phyloP scores from a whole-genome alignment of 2,329 filamentous ascomycete species.

The Pseudocercospora vitis region DNA sequence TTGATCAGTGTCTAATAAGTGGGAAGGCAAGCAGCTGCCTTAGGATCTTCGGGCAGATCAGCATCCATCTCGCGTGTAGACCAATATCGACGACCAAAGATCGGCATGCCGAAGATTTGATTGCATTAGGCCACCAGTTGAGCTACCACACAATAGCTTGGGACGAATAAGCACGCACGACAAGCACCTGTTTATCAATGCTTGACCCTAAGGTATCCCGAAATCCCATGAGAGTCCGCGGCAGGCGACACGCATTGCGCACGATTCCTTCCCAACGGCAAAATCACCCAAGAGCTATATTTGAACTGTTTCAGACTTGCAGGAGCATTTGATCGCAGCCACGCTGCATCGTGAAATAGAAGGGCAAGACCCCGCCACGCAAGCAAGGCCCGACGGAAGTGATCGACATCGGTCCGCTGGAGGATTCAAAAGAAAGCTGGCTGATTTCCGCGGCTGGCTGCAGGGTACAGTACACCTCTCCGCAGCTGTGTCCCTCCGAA shows the following conservation, averaged over 20 bases:
- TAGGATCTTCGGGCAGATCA: neutral
- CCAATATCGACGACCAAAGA: neutral
- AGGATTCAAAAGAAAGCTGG: neutral
- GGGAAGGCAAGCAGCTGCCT: neutral
- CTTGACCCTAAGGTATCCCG: neutral
- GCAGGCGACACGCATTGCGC: no score
- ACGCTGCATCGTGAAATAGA: no score
- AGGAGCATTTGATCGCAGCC: no score
- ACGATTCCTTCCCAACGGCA: no score
- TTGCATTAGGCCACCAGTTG: conserved; percentile 1
- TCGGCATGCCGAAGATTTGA: neutral
- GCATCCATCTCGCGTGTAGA: neutral
- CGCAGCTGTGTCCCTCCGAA: neutral
- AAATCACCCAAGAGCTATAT: no score
- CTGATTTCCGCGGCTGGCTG: neutral
- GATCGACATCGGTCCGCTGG: neutral
- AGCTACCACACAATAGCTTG: neutral
- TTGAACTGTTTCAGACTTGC: no score
- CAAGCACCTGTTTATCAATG: conserved; percentile 1
- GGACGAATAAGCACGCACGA: neutral
- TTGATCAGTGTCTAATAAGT: no score
- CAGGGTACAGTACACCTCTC: neutral
- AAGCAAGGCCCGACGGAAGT: neutral
- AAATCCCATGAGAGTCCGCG: no score
- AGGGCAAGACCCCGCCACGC: neutral